Base-by-base conservation (phyloP, 1,139 yeast species). In the Lodderomyces pseudojiufengensis region DNA sequence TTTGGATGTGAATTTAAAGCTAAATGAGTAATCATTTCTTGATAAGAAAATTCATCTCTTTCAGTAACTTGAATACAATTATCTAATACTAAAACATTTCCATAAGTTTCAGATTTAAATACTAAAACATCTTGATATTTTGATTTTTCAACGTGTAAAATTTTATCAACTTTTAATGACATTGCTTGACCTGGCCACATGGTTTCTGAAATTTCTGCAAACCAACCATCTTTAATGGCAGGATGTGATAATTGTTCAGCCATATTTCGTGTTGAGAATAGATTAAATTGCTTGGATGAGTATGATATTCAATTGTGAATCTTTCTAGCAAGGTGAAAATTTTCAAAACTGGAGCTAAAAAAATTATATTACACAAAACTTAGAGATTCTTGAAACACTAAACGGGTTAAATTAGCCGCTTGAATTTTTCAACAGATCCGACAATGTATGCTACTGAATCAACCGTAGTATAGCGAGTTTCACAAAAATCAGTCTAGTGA, bases 111-210 rank as follows among this genome's bases (percentile, higher is more conserved):
- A 35, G 94, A 82, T 64, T 86, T 82, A 71, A 88, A 88, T 35
- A 88, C 92, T 43, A 88, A 70, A 21, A 88, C 86, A 54, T 86
- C 95, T 65, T 88, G 97, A 64, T 83, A 88, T 62, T 81, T 76
- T 41, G 95, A 84, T 62, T 80, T 76, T 55, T 81, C 92, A 44
- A 76, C 82, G 64, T 84, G 86, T 49, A 88, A 73, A 36, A 87
- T 76, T 62, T 86, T 76, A 48, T 87, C 87, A 39, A 87, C 95
- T 52, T 78, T 76, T 47, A 88, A 70, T 42, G 86, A 76, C 84
- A 88, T 82, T 50, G 95, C 95, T 69, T 87, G 95, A 45, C 97
- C 97, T 11, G 97, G 97, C 83, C 95, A 92, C 83, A 80, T 78
- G 54, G 85, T 82, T 59, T 84, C 79, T 59, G 95, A 82, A 61